Evolutionary conservation across 2,329 filamentous ascomycete genomes (phyloP).

Genomic region (Neofusicoccum laricinum): DNA sequence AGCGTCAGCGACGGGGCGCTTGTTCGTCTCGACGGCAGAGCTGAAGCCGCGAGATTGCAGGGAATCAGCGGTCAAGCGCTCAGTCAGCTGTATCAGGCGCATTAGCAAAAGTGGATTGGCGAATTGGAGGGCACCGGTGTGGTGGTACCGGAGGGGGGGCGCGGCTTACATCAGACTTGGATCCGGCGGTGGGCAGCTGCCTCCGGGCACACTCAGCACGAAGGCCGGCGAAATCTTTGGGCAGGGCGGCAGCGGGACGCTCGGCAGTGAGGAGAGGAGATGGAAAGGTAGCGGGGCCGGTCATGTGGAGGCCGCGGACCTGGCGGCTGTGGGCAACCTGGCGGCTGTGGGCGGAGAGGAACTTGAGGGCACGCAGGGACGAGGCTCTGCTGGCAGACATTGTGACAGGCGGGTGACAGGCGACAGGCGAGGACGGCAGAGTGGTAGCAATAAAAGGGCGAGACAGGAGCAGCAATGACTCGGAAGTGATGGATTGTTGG

Average conservation of each 20-base stretch:
- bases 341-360: conserved; percentile 36
- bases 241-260: conserved; percentile 50
- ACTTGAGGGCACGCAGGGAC: conserved; percentile 42
- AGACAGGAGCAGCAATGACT: neutral
- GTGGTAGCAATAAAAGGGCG: neutral
- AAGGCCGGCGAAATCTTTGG: conserved; percentile 51
- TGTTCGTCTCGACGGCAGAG: conserved; percentile 51
- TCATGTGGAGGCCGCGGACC: conserved; percentile 57
- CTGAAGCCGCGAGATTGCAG: conserved; percentile 53
- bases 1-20: conserved; percentile 33
- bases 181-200: conserved; percentile 45
- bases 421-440: neutral
- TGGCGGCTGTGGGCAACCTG: conserved; percentile 23
- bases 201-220: conserved; percentile 51
- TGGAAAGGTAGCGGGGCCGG: conserved; percentile 56
- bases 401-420: conserved; percentile 15
- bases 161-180: conserved; percentile 49
- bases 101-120: neutral
- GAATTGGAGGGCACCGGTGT: neutral
- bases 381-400: conserved; percentile 45
- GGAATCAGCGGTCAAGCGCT: conserved; percentile 52
- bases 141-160: neutral
- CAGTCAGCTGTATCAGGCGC: conserved; percentile 41
- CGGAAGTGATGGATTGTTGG: conserved; percentile 6
- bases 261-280: conserved; percentile 50